These are phyloP conservation scores for Giardia muris DNA, from an alignment of 208 protist genomes.

Conservation along the genomic window DNA sequence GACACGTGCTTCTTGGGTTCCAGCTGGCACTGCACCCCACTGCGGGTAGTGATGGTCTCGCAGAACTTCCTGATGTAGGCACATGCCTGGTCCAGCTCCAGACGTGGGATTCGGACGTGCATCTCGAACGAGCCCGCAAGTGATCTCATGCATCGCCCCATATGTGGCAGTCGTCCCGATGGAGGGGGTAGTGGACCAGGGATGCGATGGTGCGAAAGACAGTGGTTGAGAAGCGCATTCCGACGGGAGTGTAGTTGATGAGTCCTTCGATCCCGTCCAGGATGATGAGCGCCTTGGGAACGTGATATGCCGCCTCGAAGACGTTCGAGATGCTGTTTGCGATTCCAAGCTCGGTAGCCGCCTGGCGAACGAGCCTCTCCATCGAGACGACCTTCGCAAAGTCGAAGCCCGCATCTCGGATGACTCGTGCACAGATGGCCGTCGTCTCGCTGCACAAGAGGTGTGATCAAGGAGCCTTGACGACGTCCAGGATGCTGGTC, in stretches of 20 bases:
- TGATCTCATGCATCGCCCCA: not conserved
- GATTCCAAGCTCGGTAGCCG: conserved; percentile 42
- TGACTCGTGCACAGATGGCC: conserved; percentile 69
- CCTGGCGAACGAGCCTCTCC: conserved; percentile 67
- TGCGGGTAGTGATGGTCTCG: too few species aligned
- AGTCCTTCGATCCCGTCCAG: conserved; percentile 86
- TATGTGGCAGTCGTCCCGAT: conserved; percentile 11
- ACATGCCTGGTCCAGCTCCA: not conserved
- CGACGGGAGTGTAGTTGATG: conserved; percentile 76
- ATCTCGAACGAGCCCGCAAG: not conserved
- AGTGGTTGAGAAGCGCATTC: conserved; percentile 86
- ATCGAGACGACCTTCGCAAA: conserved; percentile 84
- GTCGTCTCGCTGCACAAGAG: conserved; percentile 37
- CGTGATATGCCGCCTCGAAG: conserved; percentile 95
- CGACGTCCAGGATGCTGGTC: not conserved
- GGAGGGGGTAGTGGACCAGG: not conserved
- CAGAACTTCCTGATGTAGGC: too few species aligned
- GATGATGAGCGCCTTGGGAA: conserved; percentile 74
- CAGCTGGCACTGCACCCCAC: too few species aligned
- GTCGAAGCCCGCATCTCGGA: conserved; percentile 65
- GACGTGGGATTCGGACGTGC: not conserved
- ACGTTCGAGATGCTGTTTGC: conserved; percentile 45
- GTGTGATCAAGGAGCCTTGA: not conserved
- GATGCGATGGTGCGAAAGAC: conserved; percentile 66
- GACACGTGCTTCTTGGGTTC: too few species aligned